These are phyloP conservation scores for Triangularia verruculosa DNA, from an alignment of 2,329 filamentous ascomycete species.

Conservation along the genomic window DNA sequence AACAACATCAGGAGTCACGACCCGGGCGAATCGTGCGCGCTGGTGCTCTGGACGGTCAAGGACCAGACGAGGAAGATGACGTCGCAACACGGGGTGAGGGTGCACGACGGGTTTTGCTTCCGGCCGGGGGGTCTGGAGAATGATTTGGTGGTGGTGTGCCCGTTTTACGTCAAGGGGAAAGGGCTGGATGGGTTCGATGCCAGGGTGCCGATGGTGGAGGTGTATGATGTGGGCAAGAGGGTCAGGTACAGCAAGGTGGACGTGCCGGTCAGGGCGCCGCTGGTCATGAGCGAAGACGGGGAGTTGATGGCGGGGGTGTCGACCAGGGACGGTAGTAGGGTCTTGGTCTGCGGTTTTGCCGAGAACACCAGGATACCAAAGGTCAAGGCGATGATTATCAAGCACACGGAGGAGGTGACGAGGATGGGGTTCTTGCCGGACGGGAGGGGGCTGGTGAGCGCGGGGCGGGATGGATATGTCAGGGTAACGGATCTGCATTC, in stretches of 20 bases:
- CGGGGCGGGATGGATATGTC: constrained; percentile 38
- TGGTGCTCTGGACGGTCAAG: not conserved
- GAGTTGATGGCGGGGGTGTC: constrained; percentile 15
- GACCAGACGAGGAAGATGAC: not conserved
- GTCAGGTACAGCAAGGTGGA: constrained; percentile 13
- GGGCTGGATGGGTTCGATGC: too few species aligned
- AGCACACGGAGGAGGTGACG: constrained; percentile 38
- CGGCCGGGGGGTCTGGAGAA: not conserved
- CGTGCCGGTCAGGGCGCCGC: constrained; percentile 17
- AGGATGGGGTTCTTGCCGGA: constrained; percentile 37
- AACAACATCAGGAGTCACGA: not conserved
- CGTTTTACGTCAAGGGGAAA: not conserved
- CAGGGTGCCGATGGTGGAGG: constrained; percentile 11
- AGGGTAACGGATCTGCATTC: constrained; percentile 35
- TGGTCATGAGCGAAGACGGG: constrained; percentile 22
- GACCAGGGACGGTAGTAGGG: constrained; percentile 10
- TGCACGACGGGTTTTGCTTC: constrained; percentile 14
- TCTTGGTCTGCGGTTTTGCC: constrained; percentile 10
- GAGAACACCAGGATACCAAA: not conserved
- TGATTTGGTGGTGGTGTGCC: constrained; percentile 10
- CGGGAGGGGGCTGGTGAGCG: constrained; percentile 34
- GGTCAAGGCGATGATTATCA: constrained; percentile 7
- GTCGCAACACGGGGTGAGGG: not conserved
- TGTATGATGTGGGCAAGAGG: constrained; percentile 10
- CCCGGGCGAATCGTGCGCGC: not conserved